Percentiles rank a stretch among this genome's conserved stretches.
These are phyloP conservation scores for Lathyrus sativus DNA, from an alignment of 306 rosid species.

Conservation along the genomic window DNA sequence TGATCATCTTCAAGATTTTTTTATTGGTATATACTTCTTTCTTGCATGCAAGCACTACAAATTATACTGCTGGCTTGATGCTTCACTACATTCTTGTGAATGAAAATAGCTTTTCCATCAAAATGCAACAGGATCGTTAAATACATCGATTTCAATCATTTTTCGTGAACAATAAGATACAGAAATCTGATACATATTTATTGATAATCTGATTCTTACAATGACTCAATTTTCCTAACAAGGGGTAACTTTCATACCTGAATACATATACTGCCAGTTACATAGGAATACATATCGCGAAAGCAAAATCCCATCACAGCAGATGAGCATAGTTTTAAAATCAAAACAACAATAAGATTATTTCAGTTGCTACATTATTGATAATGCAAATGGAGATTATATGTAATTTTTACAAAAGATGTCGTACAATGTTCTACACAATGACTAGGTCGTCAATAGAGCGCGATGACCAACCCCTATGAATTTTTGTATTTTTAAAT, in stretches of 20 bases:
- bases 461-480: slow-evolving; percentile 16
- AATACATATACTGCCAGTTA: slow-evolving; percentile 33
- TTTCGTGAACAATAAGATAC: slow-evolving; percentile 28
- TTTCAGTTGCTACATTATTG: slow-evolving; percentile 34
- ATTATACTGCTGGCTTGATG: slow-evolving; percentile 24
- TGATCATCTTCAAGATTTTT: slow-evolving; percentile 35
- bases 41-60: slow-evolving; percentile 22
- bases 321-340: not conserved
- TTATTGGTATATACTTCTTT: slow-evolving; percentile 34
- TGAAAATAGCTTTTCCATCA: slow-evolving; percentile 12
- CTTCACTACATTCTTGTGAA: slow-evolving; percentile 12
- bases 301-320: slow-evolving; percentile 14
- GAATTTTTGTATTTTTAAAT: not conserved
- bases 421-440: slow-evolving; percentile 43
- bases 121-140: slow-evolving; percentile 3
- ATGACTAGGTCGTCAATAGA: slow-evolving; percentile 42
- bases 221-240: slow-evolving; percentile 13
- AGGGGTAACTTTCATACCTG: slow-evolving; percentile 4
- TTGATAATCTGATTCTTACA: slow-evolving; percentile 3
- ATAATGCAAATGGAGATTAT: slow-evolving; percentile 37
- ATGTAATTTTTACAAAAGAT: slow-evolving; percentile 45
- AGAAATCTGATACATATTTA: slow-evolving; percentile 2
- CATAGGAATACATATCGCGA: slow-evolving; percentile 34
- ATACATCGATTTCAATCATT: slow-evolving; percentile 3
- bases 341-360: slow-evolving; percentile 33